A percentile compares a stretch with the other conserved stretches of the same genome.
These are phyloP conservation scores for Rhodamnia argentea DNA, from an alignment of 345 rosid genomes.

Conservation along the genomic window DNA sequence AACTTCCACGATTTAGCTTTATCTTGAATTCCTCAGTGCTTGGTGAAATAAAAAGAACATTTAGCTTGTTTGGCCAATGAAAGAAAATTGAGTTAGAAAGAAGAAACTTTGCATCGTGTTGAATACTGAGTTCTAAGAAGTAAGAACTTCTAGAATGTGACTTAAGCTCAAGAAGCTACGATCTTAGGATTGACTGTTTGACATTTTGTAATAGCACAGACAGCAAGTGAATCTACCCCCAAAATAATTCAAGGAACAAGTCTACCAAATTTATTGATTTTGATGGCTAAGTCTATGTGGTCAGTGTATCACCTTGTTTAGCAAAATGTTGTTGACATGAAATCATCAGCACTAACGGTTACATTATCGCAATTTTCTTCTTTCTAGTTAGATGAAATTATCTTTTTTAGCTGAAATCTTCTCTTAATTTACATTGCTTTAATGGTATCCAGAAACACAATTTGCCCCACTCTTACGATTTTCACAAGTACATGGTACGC, in stretches of 20 bases:
- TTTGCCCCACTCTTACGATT: constrained; percentile 73
- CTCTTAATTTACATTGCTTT: background rate
- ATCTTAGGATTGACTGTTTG: background rate
- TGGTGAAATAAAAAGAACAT: background rate
- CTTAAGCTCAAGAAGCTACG: background rate
- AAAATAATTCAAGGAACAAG: background rate
- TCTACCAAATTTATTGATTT: background rate
- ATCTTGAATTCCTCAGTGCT: background rate
- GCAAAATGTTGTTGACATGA: background rate
- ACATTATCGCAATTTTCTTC: background rate
- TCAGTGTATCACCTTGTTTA: background rate
- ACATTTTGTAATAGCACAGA: background rate
- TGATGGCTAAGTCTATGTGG: background rate
- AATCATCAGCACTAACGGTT: background rate
- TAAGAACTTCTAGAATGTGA: background rate
- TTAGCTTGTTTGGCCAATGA: background rate
- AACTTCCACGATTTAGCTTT: background rate
- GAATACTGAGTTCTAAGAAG: background rate
- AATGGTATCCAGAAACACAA: constrained; percentile 62
- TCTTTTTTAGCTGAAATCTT: background rate
- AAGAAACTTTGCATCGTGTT: background rate
- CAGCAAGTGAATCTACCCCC: background rate
- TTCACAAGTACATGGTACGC: constrained; percentile 85
- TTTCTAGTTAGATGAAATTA: background rate
- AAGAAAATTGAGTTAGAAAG: background rate